Base-by-base conservation (phyloP, 1,284 basidiomycete species). In the Trichosporon asahii region DNA sequence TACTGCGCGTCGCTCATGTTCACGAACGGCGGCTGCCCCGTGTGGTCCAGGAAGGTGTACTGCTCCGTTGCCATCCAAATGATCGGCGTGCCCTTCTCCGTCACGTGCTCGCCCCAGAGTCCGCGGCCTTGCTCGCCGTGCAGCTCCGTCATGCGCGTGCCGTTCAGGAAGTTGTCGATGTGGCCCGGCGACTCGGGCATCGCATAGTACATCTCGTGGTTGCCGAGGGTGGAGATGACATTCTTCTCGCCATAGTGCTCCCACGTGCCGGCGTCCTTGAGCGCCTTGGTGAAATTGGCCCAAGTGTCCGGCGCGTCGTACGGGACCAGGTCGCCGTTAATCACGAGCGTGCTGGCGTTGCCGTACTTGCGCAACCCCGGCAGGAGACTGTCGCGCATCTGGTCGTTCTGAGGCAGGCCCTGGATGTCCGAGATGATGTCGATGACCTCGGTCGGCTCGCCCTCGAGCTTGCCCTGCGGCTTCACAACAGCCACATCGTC, bases 351-450 rank as follows among this genome's bases (percentile, higher is more conserved):
- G 21, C 29, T 35, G 5, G 67, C 61, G 29, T 68, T 53, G 9
- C 37, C 23, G 15, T 37, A 63, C 46, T 53, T 68, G 15, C 61
- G 33, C 12, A 68, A 21, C 0, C 67, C 67, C 4, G 61, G 67
- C 1, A 68, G 67, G 3, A 68, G 40, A 8, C 29, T 37, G 33
- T 64, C 23, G 31, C 44, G 18, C 67, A 68, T 68, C 61, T 40
- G 40, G 14, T 21, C 31, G 9, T 63, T 67, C 29, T 60, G 57
- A 18, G 18, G 18, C 21, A 25, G 12, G 29, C 67, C 67, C 31
- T 68, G 67, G 46, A 68, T 64, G 63, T 68, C 67, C 15, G 44
- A 53, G 31, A 68, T 64, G n/a, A 68, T 68, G 61, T 68, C 61
- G 44, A 68, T 64, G 14, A 46, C 31, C 25, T 68, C 67, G 18